Base-by-base conservation (phyloP, 768 basidiomycete species). In the Termitomyces titanicus region DNA sequence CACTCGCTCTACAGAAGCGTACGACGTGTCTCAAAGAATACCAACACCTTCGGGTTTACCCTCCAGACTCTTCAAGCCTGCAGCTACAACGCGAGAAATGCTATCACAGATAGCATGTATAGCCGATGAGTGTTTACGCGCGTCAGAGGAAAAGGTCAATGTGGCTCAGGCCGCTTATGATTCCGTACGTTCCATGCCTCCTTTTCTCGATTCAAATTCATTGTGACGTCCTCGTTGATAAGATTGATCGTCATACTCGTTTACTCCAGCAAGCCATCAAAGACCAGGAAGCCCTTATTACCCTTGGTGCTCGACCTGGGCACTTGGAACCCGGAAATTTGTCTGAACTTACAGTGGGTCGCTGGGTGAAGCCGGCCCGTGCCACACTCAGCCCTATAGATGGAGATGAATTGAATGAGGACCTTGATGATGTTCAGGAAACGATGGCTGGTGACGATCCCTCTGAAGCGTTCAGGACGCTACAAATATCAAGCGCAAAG, bases 241-340 rank as follows among this genome's bases (percentile, higher is more conserved):
- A 94, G 92, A 80, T 92, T 12, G 88, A 92, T 59, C 79, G 92
- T 34, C 89, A 93, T 63, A 84, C 89, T 27, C 83, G 86, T 22
- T 77, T 89, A 38, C 73, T 94, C 22, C 90, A 94, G 60, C 83
- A 89, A 61, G 85, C 82, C 71, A 69, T 79, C 69, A 53, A 70
- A 46, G 76, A 78, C 54, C 74, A 77, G 58, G 70, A 75, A 53
- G 77, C 79, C 1, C 66, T 68, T 25, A 72, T 68, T 9, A 67
- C 76, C 27, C 68, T 81, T 29, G 70, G 71, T 34, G 61, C 69
- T 24, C 70, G 69, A 17, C 61, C 71, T 22, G 68, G 67, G 31
- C 67, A 68, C 37, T 69, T 69, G 47, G 69, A 75, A 24, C 77
- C 79, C 15, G 76, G 79, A 38, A 72, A 84, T 58, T 79, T 88